These are phyloP conservation scores for Pleurozium schreberi DNA, from an alignment of 225 moss, liverwort and hornwort genomes.

Conservation along the genomic window DNA sequence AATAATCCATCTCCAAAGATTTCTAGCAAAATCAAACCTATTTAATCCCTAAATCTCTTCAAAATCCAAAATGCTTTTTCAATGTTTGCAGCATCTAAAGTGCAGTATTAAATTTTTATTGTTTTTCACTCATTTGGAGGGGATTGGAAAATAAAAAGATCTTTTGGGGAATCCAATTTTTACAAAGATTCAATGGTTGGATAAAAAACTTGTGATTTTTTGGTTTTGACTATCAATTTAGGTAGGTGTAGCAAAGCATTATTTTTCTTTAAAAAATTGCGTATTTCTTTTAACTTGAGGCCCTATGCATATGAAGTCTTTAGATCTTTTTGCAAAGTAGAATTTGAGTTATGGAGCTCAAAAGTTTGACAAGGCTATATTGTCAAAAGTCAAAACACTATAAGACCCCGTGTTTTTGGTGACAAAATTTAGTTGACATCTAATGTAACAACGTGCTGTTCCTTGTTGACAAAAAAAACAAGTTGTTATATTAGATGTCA, in stretches of 20 bases:
- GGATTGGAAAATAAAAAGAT: background rate
- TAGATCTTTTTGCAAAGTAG: background rate
- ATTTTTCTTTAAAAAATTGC: background rate
- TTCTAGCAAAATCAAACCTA: rapidly evolving
- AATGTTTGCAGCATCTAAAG: background rate
- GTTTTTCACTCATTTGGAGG: background rate
- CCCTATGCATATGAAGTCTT: background rate
- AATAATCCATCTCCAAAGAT: background rate
- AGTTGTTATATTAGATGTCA: no score
- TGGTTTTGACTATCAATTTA: background rate
- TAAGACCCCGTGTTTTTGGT: no score
- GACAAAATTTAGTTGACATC: no score
- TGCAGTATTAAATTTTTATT: background rate
- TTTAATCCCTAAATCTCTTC: no score
- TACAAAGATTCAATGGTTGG: background rate
- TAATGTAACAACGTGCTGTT: no score
- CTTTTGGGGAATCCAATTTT: rapidly evolving
- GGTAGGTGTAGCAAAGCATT: background rate
- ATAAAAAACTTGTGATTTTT: background rate
- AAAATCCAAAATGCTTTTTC: background rate
- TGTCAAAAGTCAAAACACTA: no score
- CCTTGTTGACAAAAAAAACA: no score
- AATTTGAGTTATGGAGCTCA: background rate
- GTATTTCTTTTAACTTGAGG: background rate
- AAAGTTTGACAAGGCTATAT: background rate